Conservation (phyloP, 106 monocot species). For the Dendrobium chrysotoxum region DNA sequence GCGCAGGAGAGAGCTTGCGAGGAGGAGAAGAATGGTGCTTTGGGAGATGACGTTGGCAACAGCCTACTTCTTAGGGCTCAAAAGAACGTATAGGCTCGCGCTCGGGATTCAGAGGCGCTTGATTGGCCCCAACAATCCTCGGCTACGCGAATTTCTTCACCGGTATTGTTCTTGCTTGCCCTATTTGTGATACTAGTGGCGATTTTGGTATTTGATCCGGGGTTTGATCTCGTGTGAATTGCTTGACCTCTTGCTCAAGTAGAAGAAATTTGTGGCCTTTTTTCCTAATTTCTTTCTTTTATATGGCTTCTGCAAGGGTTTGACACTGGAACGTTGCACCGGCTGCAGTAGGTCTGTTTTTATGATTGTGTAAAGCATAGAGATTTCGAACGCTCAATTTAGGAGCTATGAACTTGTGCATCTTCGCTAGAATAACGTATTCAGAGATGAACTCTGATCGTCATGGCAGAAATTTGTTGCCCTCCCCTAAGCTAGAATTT, state of each 20-base stretch:
- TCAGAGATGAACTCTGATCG: too few species aligned
- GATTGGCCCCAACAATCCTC: slow-evolving; percentile 28
- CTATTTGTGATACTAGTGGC: not conserved
- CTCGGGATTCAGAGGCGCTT: slow-evolving; percentile 49
- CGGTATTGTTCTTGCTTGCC: slow-evolving; percentile 15
- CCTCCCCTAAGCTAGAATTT: too few species aligned
- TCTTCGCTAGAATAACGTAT: too few species aligned
- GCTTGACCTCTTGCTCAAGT: not conserved
- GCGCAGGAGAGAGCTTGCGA: not conserved
- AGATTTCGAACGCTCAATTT: not conserved
- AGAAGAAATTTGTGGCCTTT: not conserved
- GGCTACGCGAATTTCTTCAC: slow-evolving; percentile 35
- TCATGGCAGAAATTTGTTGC: too few species aligned
- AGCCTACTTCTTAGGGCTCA: slow-evolving; percentile 68
- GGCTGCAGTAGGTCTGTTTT: not conserved
- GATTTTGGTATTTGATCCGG: not conserved
- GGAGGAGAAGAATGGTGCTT: slow-evolving; percentile 43
- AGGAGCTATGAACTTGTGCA: not conserved
- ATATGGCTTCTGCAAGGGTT: not conserved
- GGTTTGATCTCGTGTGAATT: too few species aligned
- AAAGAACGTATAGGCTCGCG: slow-evolving; percentile 54
- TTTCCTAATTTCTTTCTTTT: not conserved
- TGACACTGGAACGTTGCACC: not conserved
- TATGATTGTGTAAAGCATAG: not conserved
- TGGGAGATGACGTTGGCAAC: slow-evolving; percentile 75